Evolutionary conservation across 177 flowering plant species (phyloP).

Genomic region (Vitis hybrid): DNA sequence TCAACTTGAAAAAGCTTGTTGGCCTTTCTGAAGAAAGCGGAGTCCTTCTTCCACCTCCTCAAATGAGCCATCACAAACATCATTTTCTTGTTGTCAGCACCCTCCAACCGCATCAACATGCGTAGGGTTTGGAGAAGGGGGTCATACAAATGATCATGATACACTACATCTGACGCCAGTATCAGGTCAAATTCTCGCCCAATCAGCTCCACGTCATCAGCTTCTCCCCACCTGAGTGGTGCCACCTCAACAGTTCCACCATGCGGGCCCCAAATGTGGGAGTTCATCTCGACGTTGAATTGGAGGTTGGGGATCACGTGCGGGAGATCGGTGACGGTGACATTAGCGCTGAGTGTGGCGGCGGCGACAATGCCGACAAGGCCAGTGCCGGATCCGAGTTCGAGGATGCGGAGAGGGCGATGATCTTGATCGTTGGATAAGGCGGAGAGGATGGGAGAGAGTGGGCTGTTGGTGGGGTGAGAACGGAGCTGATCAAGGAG

Average conservation of each 20-base stretch:
- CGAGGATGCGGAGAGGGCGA: conserved; percentile 57
- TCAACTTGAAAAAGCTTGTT: conserved; percentile 63
- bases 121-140: conserved; percentile 67
- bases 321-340: conserved; percentile 85
- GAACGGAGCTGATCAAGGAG: conserved; percentile 57
- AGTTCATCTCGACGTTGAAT: conserved; percentile 64
- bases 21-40: conserved; percentile 83
- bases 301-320: conserved; percentile 70
- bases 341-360: conserved; percentile 53
- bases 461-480: conserved; percentile 31
- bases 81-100: conserved; percentile 11
- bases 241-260: conserved; percentile 56
- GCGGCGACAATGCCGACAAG: conserved; percentile 89
- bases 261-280: conserved; percentile 15
- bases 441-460: conserved; percentile 25
- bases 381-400: conserved; percentile 96
- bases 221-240: conserved; percentile 75
- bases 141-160: conserved; percentile 77
- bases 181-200: conserved; percentile 59
- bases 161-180: conserved; percentile 86
- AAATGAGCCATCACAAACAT: conserved; percentile 83
- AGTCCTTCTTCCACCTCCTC: conserved; percentile 95
- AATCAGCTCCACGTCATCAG: conserved; percentile 43
- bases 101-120: conserved; percentile 32
- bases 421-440: conserved; percentile 4